Conservation (phyloP, 106 monocot species). For the Acanthochlamys bracteata region DNA sequence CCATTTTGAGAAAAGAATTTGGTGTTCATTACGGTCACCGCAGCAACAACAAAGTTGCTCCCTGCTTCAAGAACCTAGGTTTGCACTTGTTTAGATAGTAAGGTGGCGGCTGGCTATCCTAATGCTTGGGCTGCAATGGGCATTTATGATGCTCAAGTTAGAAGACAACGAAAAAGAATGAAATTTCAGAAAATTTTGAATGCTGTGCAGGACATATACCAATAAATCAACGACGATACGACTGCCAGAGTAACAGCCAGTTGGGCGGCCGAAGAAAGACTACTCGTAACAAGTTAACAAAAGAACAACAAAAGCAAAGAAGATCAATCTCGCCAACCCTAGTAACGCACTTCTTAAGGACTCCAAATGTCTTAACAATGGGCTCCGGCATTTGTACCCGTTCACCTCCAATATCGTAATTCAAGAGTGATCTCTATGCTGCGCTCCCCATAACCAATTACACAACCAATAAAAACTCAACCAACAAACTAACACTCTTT, state of each 20-base stretch:
- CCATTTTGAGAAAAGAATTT: too few relatives aligned
- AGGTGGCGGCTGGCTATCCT: too few relatives aligned
- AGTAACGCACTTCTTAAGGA: slow-evolving; percentile 91
- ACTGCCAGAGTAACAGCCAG: slow-evolving; percentile 43
- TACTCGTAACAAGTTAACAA: too few relatives aligned
- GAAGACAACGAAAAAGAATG: not conserved
- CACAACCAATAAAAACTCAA: not conserved
- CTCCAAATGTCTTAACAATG: slow-evolving; percentile 74
- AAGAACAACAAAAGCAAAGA: too few relatives aligned
- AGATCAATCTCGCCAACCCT: slow-evolving; percentile 30
- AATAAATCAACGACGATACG: slow-evolving; percentile 41
- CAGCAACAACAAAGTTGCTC: too few relatives aligned
- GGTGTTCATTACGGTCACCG: too few relatives aligned
- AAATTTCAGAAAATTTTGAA: too few relatives aligned
- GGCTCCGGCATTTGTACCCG: slow-evolving; percentile 84
- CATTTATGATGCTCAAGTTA: not conserved
- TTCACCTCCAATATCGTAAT: slow-evolving; percentile 88
- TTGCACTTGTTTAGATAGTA: too few relatives aligned
- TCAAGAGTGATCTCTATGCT: slow-evolving; percentile 94
- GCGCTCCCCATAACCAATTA: slow-evolving; percentile 79
- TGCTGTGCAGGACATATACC: slow-evolving; percentile 19
- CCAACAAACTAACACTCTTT: too few relatives aligned
- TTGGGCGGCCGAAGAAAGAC: slow-evolving; percentile 49
- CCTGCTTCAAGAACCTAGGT: too few relatives aligned
- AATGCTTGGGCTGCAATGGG: too few relatives aligned